These are phyloP conservation scores for Aspergillus ustus DNA, from an alignment of 2,329 filamentous ascomycete species.

Conservation along the genomic window DNA sequence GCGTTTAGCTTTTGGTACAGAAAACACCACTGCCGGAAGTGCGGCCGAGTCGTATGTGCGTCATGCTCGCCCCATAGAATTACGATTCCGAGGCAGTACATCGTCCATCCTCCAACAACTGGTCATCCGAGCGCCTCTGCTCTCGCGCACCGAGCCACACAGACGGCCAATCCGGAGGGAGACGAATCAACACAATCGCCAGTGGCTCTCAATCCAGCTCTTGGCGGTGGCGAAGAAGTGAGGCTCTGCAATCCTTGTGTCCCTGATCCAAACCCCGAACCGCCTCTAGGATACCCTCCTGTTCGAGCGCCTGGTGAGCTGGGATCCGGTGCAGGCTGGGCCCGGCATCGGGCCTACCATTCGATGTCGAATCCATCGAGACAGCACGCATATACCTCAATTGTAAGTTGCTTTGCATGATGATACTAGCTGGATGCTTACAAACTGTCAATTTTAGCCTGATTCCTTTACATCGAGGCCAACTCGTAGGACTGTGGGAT, in stretches of 20 bases:
- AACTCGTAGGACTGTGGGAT: constrained; percentile 33
- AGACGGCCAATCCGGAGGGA: constrained; percentile 53
- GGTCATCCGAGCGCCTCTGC: constrained; percentile 46
- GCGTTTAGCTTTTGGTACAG: constrained; percentile 84
- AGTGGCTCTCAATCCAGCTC: constrained; percentile 49
- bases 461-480: constrained; percentile 24
- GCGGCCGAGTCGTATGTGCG: constrained; percentile 87
- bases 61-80: constrained; percentile 92
- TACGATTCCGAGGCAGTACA: constrained; percentile 90
- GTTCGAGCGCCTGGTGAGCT: constrained; percentile 27
- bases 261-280: constrained; percentile 68
- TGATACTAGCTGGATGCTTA: constrained; percentile 2
- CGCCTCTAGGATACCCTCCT: constrained; percentile 47
- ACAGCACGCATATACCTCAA: constrained; percentile 29
- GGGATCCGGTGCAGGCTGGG: constrained; percentile 19
- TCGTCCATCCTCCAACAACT: constrained; percentile 74
- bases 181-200: constrained; percentile 36
- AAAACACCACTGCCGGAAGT: constrained; percentile 97
- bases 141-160: constrained; percentile 47
- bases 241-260: constrained; percentile 75
- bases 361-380: constrained; percentile 24
- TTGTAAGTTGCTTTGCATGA: constrained; percentile 19
- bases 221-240: constrained; percentile 70
- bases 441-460: constrained; percentile 13
- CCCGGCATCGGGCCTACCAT: constrained; percentile 15